Evolutionary conservation across 768 basidiomycete genomes (phyloP), one percentile per base, ranked within the genome.

Genomic region (Phlebiopsis gigantea): DNA sequence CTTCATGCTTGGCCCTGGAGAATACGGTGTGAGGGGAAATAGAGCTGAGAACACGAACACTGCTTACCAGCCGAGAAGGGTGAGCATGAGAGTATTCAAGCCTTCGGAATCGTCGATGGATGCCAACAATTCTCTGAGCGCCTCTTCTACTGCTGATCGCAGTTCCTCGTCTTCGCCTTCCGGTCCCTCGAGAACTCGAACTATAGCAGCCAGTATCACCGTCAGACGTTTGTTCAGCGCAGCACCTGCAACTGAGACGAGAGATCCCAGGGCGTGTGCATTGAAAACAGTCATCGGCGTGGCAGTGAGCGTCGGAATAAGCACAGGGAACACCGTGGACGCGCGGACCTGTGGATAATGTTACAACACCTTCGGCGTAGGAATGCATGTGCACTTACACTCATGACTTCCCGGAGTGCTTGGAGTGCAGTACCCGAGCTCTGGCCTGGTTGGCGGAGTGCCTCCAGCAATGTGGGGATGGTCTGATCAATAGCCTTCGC

Each of bases 211-310:
- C 60, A 98, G 72, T 31, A 98, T 90, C 22, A 84, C 77, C 3
- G 81, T 86, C 47, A 98, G 70, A 21, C 95, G 84, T 64, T 83
- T 84, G 72, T 89, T 97, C 53, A 98, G 74, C 0, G 97, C 93
- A 53, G 79, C 81, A 2, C 97, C 96, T 39, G 97, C 97, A 10
- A 98, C 97, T 0, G 90, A 89, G 14, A 98, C 93, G 39, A 99
- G 79, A 0, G 94, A 87, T 2, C 87, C 88, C 9, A 98, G 75
- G 1, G 96, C 97, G 5, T 87, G 85, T 17, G 90, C 92, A 66
- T 98, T 98, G 85, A 98, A 98, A 8, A 88, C 84, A 2, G 94
- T 85, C 83, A 98, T 96, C 0, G 95, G 97, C 6, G 81, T 81
- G 4, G 89, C 82, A 41, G 90, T 94, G 58, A 99, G 76, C 0